These are phyloP conservation scores for Penicillium rolfsii DNA, from an alignment of 2,329 filamentous ascomycete species.

Conservation along the genomic window DNA sequence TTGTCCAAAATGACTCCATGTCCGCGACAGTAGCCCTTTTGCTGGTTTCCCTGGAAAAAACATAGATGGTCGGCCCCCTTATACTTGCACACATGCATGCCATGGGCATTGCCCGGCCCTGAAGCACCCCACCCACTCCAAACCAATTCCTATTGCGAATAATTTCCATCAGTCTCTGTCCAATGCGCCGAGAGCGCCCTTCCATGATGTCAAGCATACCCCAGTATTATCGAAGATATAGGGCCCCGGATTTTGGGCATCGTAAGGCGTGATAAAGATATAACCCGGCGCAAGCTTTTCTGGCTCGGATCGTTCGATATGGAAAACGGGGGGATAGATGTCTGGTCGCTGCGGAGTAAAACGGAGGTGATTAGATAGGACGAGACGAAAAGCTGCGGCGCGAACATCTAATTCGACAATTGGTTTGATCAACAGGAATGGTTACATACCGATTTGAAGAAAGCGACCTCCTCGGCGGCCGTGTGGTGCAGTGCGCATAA, in stretches of 20 bases:
- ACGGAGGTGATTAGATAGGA: neutral
- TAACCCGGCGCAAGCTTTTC: conserved; percentile 51
- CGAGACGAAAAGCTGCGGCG: neutral
- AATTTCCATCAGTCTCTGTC: conserved; percentile 17
- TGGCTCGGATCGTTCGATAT: conserved; percentile 33
- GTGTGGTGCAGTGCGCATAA: conserved; percentile 23
- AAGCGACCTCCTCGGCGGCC: conserved; percentile 36
- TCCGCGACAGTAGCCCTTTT: conserved; percentile 56
- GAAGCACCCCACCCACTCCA: conserved; percentile 55
- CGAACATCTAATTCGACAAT: neutral
- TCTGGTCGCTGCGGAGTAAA: conserved; percentile 41
- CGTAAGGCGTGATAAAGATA: conserved; percentile 56
- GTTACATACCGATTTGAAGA: conserved; percentile 43
- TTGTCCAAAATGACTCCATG: conserved; percentile 58
- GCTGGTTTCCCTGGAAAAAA: conserved; percentile 57
- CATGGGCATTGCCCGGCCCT: conserved; percentile 55
- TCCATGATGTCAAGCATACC: conserved; percentile 32
- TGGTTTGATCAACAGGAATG: neutral
- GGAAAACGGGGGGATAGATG: conserved; percentile 42
- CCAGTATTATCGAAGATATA: conserved; percentile 58
- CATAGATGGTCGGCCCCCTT: conserved; percentile 55
- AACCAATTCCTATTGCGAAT: conserved; percentile 48
- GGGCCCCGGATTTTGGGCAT: conserved; percentile 53
- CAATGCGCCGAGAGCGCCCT: neutral
- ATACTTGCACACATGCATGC: conserved; percentile 54